Evolutionary conservation across 306 rosid species (phyloP).

Genomic region (Prunus mira): DNA sequence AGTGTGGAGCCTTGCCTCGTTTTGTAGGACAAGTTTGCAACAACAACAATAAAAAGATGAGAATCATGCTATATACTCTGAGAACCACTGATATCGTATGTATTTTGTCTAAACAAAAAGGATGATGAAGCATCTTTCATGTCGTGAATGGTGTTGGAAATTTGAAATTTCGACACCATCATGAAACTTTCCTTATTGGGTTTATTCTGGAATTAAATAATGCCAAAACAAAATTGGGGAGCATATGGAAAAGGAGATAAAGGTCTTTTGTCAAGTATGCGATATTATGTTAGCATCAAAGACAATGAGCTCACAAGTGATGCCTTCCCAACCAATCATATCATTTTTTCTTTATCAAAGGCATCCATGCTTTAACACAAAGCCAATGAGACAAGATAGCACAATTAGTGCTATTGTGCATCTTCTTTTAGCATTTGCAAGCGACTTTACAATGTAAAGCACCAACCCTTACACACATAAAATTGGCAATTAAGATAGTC

Average conservation of each 20-base stretch:
- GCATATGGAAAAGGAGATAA: background rate
- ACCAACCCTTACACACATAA: constrained; percentile 19
- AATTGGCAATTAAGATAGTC: background rate
- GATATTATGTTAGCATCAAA: background rate
- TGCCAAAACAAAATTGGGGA: constrained; percentile 1
- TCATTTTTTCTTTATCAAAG: constrained; percentile 16
- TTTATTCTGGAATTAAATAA: constrained; percentile 31
- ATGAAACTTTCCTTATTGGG: constrained; percentile 10
- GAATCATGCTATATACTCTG: too few species aligned
- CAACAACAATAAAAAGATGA: too few species aligned
- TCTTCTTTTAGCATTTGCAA: constrained; percentile 17
- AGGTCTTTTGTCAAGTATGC: constrained; percentile 7
- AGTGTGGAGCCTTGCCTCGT: too few species aligned
- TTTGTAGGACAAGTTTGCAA: too few species aligned
- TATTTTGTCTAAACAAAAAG: background rate
- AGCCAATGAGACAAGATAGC: constrained; percentile 27
- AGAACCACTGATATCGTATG: too few species aligned
- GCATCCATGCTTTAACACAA: constrained; percentile 23
- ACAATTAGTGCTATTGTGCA: constrained; percentile 17
- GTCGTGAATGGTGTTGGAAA: background rate
- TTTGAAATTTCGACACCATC: constrained; percentile 11
- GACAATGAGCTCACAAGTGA: constrained; percentile 2
- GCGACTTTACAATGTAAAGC: constrained; percentile 24
- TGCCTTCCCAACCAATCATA: constrained; percentile 17
- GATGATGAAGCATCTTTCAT: background rate